phyloP scores from a whole-genome alignment of 2,329 filamentous ascomycete genomes.

The Clonostachys chloroleuca region DNA sequence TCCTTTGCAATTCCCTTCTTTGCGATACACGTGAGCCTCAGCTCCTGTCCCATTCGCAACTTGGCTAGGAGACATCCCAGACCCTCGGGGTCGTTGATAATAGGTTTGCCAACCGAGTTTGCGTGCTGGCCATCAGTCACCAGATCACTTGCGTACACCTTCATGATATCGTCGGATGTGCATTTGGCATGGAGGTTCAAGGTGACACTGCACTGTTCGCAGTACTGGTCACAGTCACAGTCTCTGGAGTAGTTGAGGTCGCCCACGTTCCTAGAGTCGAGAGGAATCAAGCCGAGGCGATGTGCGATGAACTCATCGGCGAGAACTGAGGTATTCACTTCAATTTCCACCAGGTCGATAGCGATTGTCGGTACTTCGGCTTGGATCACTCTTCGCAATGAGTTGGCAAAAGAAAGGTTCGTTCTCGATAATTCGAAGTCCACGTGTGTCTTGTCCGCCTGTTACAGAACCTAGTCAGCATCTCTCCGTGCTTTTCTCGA shows the following conservation, averaged over 20 bases:
- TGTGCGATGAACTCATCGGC: slow-evolving; percentile 96
- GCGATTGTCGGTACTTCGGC: slow-evolving; percentile 93
- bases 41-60: slow-evolving; percentile 81
- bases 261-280: slow-evolving; percentile 80
- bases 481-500: background rate
- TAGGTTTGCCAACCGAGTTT: slow-evolving; percentile 75
- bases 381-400: slow-evolving; percentile 83
- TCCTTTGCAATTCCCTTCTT: slow-evolving; percentile 99
- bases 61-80: slow-evolving; percentile 86
- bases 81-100: slow-evolving; percentile 78
- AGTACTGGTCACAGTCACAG: slow-evolving; percentile 95
- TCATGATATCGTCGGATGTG: slow-evolving; percentile 82
- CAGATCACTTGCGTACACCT: slow-evolving; percentile 88
- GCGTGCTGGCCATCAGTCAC: slow-evolving; percentile 65
- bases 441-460: slow-evolving; percentile 79
- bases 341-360: slow-evolving; percentile 90
- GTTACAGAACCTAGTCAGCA: background rate
- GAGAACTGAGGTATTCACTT: slow-evolving; percentile 90
- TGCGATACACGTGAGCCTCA: slow-evolving; percentile 86
- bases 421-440: slow-evolving; percentile 90
- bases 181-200: slow-evolving; percentile 83
- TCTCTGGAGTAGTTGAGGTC: slow-evolving; percentile 84
- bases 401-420: slow-evolving; percentile 89
- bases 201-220: slow-evolving; percentile 84
- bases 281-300: slow-evolving; percentile 83